A percentile compares a stretch with the other conserved stretches of the same genome.
Evolutionary conservation across 1,284 basidiomycete genomes (phyloP).

Genomic region (Irpex sp.): DNA sequence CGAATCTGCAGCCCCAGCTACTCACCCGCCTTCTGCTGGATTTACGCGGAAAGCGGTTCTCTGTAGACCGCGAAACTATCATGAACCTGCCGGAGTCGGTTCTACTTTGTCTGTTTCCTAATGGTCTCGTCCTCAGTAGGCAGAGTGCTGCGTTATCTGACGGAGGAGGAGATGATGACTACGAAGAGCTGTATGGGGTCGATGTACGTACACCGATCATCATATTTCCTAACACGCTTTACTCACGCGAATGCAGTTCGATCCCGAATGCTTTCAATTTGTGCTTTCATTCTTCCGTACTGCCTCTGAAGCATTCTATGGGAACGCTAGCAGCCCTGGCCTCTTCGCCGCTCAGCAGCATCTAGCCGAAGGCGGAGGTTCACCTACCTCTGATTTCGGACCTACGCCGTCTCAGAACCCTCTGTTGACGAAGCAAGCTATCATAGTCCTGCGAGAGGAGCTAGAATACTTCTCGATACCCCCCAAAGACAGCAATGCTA

Average conservation of each 20-base stretch:
- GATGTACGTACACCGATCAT: conserved; percentile 65
- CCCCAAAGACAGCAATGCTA: conserved; percentile 55
- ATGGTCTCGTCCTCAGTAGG: conserved; percentile 90
- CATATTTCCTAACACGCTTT: conserved; percentile 13
- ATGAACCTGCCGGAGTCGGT: conserved; percentile 99
- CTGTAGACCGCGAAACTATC: conserved; percentile 95
- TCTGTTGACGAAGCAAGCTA: conserved; percentile 92
- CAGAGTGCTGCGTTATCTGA: conserved; percentile 76
- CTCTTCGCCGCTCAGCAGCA: conserved; percentile 79
- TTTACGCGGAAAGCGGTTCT: conserved; percentile 87
- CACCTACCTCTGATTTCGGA: conserved; percentile 59
- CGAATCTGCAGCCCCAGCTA: conserved; percentile 77
- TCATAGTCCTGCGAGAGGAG: conserved; percentile 97
- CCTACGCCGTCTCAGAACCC: conserved; percentile 79
- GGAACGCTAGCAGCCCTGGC: conserved; percentile 70
- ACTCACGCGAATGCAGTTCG: conserved; percentile 62
- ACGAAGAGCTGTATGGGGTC: conserved; percentile 93
- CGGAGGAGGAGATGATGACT: conserved; percentile 77
- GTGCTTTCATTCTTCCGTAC: conserved; percentile 89
- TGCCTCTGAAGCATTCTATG: conserved; percentile 91
- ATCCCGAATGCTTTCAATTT: conserved; percentile 93
- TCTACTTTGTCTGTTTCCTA: conserved; percentile 94
- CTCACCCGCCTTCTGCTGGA: conserved; percentile 88
- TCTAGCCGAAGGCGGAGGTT: conserved; percentile 52
- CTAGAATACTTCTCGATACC: conserved; percentile 98